Evolutionary conservation across 345 rosid genomes (phyloP).

Genomic region (Populus deltoides): DNA sequence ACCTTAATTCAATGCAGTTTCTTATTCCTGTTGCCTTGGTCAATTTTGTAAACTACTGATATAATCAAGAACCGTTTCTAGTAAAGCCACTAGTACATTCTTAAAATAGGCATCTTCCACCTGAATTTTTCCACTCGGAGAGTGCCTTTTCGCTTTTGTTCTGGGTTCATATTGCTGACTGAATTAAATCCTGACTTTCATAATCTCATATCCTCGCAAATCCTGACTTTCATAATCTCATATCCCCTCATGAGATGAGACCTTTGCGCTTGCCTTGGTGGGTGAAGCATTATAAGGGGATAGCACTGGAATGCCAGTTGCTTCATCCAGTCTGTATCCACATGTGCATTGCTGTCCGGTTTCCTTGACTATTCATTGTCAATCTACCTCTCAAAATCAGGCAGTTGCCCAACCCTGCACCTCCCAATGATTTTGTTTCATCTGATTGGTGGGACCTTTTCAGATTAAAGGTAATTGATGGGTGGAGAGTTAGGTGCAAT

Average conservation of each 20-base stretch:
- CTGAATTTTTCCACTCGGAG: background rate
- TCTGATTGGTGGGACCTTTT: slow-evolving; percentile 4
- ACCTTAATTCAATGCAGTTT: background rate
- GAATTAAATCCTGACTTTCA: slow-evolving; percentile 3
- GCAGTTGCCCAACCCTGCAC: slow-evolving; percentile 31
- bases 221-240: no score
- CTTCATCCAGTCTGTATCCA: slow-evolving; percentile 8
- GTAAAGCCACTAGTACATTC: background rate
- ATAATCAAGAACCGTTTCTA: background rate
- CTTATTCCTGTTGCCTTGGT: background rate
- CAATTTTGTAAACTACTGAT: background rate
- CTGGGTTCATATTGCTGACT: background rate
- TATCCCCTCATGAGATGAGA: background rate
- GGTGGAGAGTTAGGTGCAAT: slow-evolving; percentile 28
- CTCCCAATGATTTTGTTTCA: slow-evolving; percentile 10
- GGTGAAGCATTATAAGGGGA: slow-evolving; percentile 31
- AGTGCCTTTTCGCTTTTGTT: background rate
- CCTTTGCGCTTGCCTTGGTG: slow-evolving; percentile 21
- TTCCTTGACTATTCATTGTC: slow-evolving; percentile 22
- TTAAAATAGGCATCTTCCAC: background rate
- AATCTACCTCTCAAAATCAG: slow-evolving; percentile 12
- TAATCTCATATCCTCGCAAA: background rate
- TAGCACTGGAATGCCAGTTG: slow-evolving; percentile 21
- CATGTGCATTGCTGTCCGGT: slow-evolving; percentile 20
- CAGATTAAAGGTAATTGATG: slow-evolving; percentile 12